Evolutionary conservation across 2,329 filamentous ascomycete genomes (phyloP), one percentile per base, ranked within the genome.

Genomic region (Fusarium dlaminii): DNA sequence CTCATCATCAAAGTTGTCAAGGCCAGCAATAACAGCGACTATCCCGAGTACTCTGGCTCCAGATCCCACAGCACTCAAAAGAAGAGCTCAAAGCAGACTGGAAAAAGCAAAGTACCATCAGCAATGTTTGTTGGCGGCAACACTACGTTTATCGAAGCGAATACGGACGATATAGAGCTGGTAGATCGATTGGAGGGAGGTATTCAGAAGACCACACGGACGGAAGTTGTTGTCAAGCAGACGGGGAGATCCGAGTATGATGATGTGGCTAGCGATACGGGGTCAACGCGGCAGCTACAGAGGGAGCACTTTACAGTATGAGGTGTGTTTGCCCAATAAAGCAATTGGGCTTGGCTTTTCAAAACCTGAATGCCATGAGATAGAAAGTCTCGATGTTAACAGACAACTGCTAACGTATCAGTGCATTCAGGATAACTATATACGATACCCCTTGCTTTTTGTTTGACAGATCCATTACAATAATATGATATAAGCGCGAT

Each of bases 1-100:
- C 83, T 88, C 46, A 88, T 88, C 74, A 84, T 77, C 39, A 83
- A 82, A 40, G 79, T 85, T 0, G 75, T 79, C 24, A 77, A 73
- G 29, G 76, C 76, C 32, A 76, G 72, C 45, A 78, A 77, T 49
- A 30, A 62, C 12, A 40, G 59, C 10, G 75, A 76, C 4, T 73
- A 76, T 34, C 63, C 65, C 39, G 72, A 79, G 37, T 78, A 77
- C 51, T 77, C 76, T 6, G 70, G 69, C 4, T 75, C 69, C 13
- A 73, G 66, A n/a, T 79, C 77, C 10, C 52, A 59, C 7, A 59
- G 56, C 6, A 73, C 70, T 2, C 58, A 64, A 30, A 63, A 63
- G 24, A 78, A 79, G 58, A 76, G 66, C 57, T 68, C 68, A 3
- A 43, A 45, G 14, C 55, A 58, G 22, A 45, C 68, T 1, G 24